Evolutionary conservation across 768 basidiomycete genomes (phyloP).

Genomic region (Calvatia gigantea): DNA sequence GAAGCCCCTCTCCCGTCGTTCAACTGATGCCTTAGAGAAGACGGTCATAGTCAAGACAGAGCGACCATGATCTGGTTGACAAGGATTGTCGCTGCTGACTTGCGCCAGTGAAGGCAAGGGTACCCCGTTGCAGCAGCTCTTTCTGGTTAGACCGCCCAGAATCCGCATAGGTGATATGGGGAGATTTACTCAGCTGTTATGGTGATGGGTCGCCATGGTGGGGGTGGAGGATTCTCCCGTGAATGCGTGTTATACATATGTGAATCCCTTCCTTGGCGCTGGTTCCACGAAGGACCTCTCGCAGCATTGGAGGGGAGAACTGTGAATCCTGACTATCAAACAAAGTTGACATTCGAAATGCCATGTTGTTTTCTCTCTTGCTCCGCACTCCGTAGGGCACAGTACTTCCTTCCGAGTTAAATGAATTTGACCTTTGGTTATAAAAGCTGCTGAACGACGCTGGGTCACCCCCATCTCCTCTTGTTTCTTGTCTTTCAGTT

Average conservation of each 20-base stretch:
- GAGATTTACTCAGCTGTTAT: constrained; percentile 15
- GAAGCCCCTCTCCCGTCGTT: constrained; percentile 10
- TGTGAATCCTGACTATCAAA: constrained; percentile 8
- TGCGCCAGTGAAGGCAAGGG: not conserved
- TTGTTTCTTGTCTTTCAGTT: constrained; percentile 3
- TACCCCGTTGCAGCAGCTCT: not conserved
- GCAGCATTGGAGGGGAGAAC: too few relatives aligned
- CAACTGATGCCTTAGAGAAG: not conserved
- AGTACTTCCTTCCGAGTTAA: constrained; percentile 2
- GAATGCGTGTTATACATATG: not conserved
- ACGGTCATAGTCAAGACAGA: constrained; percentile 1
- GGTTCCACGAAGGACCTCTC: not conserved
- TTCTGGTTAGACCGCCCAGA: too few relatives aligned
- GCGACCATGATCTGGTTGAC: constrained; percentile 14
- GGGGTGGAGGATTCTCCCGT: not conserved
- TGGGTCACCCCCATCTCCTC: constrained; percentile 2
- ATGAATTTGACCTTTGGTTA: not conserved
- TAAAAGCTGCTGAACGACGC: constrained; percentile 5
- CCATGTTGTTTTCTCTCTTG: not conserved
- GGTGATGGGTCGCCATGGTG: constrained; percentile 16
- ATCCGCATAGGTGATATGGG: too few relatives aligned
- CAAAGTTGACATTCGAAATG: constrained; percentile 6
- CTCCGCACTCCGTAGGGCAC: too few relatives aligned
- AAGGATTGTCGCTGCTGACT: constrained; percentile 2
- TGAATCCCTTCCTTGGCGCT: not conserved